phyloP scores from a whole-genome alignment of 1,284 basidiomycete genomes.

The Puccinia novopanici region DNA sequence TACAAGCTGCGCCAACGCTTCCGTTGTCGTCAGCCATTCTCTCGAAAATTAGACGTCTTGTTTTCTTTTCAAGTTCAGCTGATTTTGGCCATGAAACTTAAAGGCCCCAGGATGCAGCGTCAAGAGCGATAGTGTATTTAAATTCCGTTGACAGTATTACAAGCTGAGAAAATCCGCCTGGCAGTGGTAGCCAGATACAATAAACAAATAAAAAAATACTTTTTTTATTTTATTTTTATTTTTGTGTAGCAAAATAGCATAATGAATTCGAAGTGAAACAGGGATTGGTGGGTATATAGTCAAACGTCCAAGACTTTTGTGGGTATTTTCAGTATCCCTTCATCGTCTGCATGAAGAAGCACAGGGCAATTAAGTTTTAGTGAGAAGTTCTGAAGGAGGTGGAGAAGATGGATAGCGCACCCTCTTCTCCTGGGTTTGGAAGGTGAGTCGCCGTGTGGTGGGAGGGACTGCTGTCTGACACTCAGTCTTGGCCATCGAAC shows the following conservation, averaged over 20 bases:
- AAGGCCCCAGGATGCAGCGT: background rate
- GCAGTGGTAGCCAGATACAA: background rate
- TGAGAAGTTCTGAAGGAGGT: background rate
- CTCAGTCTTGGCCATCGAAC: constrained; percentile 7
- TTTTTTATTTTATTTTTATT: background rate
- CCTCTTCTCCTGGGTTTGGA: constrained; percentile 19
- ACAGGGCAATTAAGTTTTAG: background rate
- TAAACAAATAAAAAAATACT: background rate
- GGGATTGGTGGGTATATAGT: background rate
- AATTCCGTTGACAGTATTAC: background rate
- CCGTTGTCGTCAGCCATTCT: too few species aligned
- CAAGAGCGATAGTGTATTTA: background rate
- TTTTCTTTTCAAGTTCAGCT: too few species aligned
- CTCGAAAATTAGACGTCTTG: too few species aligned
- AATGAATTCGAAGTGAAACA: too few species aligned
- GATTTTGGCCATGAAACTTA: background rate
- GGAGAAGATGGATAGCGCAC: background rate
- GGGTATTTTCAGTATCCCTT: background rate
- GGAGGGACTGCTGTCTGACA: constrained; percentile 6
- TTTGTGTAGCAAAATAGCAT: background rate
- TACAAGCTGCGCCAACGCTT: too few species aligned
- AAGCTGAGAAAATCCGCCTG: background rate
- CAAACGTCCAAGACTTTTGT: background rate
- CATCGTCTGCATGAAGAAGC: constrained; percentile 1
- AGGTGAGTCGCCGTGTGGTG: constrained; percentile 10